phyloP scores from a whole-genome alignment of 73 alveolate genomes.

The Paramecium tetraurelia region DNA sequence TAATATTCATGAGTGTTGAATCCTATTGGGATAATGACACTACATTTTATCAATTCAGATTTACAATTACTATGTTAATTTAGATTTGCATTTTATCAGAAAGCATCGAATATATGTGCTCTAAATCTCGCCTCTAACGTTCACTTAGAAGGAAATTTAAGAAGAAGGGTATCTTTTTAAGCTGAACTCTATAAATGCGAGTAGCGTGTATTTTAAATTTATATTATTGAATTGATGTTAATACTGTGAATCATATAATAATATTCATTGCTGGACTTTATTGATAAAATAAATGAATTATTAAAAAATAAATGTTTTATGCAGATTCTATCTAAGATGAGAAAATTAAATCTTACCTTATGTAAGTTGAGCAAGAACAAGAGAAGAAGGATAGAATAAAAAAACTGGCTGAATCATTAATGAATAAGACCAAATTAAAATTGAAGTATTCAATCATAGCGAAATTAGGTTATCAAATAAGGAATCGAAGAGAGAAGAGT shows the following conservation, averaged over 20 bases:
- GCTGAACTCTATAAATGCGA: not conserved
- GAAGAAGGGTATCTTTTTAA: not conserved
- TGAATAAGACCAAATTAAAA: slow-evolving; percentile 7
- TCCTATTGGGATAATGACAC: not conserved
- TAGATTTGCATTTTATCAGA: not conserved
- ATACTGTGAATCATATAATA: no score
- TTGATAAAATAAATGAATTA: not conserved
- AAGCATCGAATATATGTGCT: not conserved
- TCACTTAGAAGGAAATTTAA: not conserved
- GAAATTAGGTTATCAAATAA: not conserved
- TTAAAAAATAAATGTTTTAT: not conserved
- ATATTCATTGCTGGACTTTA: not conserved
- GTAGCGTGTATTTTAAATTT: not conserved
- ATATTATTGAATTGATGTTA: not conserved
- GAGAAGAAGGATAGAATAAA: not conserved
- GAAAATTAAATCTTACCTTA: not conserved
- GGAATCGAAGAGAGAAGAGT: not conserved
- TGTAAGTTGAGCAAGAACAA: not conserved
- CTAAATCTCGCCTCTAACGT: not conserved
- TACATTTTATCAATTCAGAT: not conserved
- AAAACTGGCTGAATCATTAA: not conserved
- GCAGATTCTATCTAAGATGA: not conserved
- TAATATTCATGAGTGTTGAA: no score
- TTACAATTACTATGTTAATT: not conserved
- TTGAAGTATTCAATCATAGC: not conserved